Percentiles rank a stretch among this genome's conserved stretches.
These are phyloP conservation scores for Wickerhamiella allomyrinae DNA, from an alignment of 805 yeast species.

Conservation along the genomic window DNA sequence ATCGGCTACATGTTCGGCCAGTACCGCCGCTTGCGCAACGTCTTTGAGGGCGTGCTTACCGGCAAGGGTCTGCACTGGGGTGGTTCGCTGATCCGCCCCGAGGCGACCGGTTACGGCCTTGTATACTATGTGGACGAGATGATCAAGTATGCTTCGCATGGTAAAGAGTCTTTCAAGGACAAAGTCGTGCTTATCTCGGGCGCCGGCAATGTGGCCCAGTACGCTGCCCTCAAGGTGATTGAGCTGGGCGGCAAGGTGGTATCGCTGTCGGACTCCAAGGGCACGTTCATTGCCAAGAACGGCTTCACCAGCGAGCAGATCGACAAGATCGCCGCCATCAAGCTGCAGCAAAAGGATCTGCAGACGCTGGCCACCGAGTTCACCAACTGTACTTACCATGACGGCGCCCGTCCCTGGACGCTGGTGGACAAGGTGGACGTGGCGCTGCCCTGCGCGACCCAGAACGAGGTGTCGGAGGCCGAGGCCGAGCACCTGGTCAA, in stretches of 20 bases:
- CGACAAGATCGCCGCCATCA: constrained; percentile 63
- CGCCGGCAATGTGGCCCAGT: constrained; percentile 98
- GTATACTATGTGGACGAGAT: constrained; percentile 95
- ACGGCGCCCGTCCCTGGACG: constrained; percentile 94
- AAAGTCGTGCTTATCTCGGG: constrained; percentile 95
- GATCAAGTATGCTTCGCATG: constrained; percentile 84
- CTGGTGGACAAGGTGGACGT: constrained; percentile 84
- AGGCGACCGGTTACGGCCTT: constrained; percentile 97
- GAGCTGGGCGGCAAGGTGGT: constrained; percentile 95
- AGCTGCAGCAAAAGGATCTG: constrained; percentile 52
- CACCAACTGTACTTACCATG: constrained; percentile 52
- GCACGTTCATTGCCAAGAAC: constrained; percentile 51
- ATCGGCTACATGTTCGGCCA: constrained; percentile 94
- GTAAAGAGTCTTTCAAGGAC: constrained; percentile 81
- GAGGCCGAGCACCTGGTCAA: constrained; percentile 92
- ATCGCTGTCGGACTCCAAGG: constrained; percentile 89
- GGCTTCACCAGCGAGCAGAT: constrained; percentile 73
- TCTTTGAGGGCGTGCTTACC: constrained; percentile 93
- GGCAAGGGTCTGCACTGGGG: constrained; percentile 99
- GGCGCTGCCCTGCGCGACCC: constrained; percentile 97
- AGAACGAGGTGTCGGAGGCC: constrained; percentile 91
- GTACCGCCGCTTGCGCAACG: constrained; percentile 79
- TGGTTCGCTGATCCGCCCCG: constrained; percentile 97
- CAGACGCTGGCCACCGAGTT: constrained; percentile 20
- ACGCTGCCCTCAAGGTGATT: constrained; percentile 92